Conservation (phyloP, 2,329 filamentous ascomycete genomes). For the Epichloe baconii region DNA sequence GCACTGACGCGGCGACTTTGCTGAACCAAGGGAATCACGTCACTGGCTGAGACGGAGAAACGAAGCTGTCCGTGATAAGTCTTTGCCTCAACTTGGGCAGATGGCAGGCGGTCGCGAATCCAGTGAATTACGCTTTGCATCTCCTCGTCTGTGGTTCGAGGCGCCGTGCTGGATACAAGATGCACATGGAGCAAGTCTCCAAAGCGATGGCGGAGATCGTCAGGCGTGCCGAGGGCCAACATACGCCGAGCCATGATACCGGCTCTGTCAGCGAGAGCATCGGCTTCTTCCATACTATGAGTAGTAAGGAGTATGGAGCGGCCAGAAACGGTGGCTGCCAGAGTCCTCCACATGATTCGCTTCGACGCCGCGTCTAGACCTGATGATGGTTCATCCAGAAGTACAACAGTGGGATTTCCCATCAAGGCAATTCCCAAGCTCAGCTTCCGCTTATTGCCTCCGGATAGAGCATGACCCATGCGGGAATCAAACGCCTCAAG, state of each 20-base stretch:
- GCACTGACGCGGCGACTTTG: background rate
- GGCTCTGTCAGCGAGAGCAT: conserved; percentile 69
- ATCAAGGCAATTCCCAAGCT: conserved; percentile 82
- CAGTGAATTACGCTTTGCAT: conserved; percentile 54
- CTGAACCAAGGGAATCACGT: conserved; percentile 19
- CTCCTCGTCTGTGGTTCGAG: conserved; percentile 55
- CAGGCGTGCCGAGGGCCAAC: conserved; percentile 69
- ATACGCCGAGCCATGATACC: conserved; percentile 79
- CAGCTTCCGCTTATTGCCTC: conserved; percentile 89
- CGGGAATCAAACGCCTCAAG: conserved; percentile 56
- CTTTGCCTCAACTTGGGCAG: conserved; percentile 56
- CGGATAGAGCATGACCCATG: conserved; percentile 68
- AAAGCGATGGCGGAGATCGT: conserved; percentile 58
- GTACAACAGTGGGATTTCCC: conserved; percentile 75
- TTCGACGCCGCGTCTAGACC: conserved; percentile 88
- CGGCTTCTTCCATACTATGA: conserved; percentile 91
- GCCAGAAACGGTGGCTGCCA: conserved; percentile 59
- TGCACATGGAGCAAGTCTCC: conserved; percentile 74
- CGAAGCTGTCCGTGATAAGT: conserved; percentile 77
- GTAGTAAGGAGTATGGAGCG: conserved; percentile 82
- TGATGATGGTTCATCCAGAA: conserved; percentile 80
- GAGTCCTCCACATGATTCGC: conserved; percentile 82
- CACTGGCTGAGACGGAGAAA: conserved; percentile 57
- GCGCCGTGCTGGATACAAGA: conserved; percentile 61
- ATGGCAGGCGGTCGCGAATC: conserved; percentile 47